Evolutionary conservation across 169 alveolate species (phyloP).

Genomic region (Eimeria acervulina): DNA sequence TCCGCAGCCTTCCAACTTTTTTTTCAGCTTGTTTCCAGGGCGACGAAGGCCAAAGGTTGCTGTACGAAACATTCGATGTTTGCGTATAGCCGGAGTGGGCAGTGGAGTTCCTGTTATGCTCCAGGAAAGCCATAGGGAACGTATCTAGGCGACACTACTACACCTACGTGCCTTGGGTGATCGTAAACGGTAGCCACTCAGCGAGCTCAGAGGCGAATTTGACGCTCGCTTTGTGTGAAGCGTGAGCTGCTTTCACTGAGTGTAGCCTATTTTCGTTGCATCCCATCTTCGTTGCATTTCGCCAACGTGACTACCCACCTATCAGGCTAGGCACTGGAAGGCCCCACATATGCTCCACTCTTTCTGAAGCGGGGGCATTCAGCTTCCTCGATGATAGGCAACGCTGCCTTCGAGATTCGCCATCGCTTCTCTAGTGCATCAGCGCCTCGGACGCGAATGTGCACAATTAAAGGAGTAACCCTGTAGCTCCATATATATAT

Average conservation of each 20-base stretch:
- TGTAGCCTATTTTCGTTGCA: neutral
- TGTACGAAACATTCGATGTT: neutral
- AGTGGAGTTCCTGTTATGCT: neutral
- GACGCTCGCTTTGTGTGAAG: constrained; percentile 40
- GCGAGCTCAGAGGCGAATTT: constrained; percentile 49
- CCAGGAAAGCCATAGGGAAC: constrained; percentile 42
- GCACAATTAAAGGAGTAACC: neutral
- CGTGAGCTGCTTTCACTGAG: neutral
- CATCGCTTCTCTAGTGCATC: neutral
- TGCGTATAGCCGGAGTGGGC: neutral
- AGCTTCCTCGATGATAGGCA: constrained; percentile 55
- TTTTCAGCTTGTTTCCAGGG: constrained; percentile 52
- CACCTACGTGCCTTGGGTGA: constrained; percentile 57
- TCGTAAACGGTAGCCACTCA: constrained; percentile 33
- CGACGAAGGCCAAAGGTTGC: constrained; percentile 41
- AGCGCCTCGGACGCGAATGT: neutral
- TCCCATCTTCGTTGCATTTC: neutral
- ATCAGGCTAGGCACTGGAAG: constrained; percentile 35
- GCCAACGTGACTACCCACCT: neutral
- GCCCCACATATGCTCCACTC: constrained; percentile 60
- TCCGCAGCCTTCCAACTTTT: too few species aligned
- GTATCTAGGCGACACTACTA: neutral
- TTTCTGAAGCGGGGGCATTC: constrained; percentile 15
- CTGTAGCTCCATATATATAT: neutral
- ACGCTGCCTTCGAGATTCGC: constrained; percentile 1